Evolutionary conservation across 1,284 basidiomycete species (phyloP), one percentile per base, ranked within the genome.

Genomic region (Puccinia triticina): DNA sequence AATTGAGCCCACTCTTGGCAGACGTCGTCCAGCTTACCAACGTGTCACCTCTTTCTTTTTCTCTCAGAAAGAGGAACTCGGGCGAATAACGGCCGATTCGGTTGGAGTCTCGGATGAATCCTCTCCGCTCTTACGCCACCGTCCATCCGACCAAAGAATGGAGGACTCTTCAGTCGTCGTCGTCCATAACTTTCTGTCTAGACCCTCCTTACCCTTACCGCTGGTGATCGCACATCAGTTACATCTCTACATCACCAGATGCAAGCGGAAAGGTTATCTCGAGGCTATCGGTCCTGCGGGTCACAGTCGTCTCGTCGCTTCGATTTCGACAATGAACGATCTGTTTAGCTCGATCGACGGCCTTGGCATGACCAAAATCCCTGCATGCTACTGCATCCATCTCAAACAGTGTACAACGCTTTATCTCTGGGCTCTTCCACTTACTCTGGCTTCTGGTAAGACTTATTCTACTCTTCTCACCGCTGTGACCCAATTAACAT

Each of bases 141-240:
- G n/a, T 50, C 83, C 71, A 18, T 77, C 76, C 26, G 46, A 66
- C 29, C 78, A 77, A 26, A 23, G 76, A 32, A 32, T 78, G 23
- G 69, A 78, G 69, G 82, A 83, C 50, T 46, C 48, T 8, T 74
- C 80, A 7, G 59, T 75, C 11, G 84, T 85, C 37, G 81, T 84
- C 14, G 59, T 86, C 8, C 83, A 83, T 50, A 84, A 86, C 50
- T 83, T 85, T 66, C 82, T 85, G 23, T 82, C 84, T 0, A 83
- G 84, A 37, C 85, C 85, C 11, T 84, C 83, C 7, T 61, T 86
- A 8, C 84, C 86, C 0, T 83, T 86, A 14, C 86, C 86, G 26
- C 77, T 86, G 26, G 83, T 85, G 21, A 85, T 86, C 50, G 83
- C 85, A 8, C 85, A 86, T 77, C 84, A 86, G 48, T 53, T 86